Conservation (phyloP, 257 asterid genomes). For the Paulownia fortunei region DNA sequence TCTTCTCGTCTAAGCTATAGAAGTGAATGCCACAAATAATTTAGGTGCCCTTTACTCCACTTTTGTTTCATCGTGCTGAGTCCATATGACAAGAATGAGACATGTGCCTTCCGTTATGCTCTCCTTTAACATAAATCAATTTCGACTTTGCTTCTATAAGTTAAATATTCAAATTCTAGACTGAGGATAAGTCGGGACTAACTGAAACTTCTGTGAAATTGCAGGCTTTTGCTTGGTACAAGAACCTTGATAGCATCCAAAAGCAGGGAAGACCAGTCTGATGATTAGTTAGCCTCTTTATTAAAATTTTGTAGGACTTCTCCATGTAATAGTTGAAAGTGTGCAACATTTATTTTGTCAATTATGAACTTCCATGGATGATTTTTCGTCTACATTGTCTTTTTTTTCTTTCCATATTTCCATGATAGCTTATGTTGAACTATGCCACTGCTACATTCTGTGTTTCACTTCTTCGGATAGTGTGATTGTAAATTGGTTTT, state of each 20-base stretch:
- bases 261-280: slow-evolving; percentile 32
- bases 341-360: slow-evolving; percentile 7
- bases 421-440: background rate
- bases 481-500: background rate
- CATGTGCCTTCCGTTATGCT: background rate
- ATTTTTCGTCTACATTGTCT: background rate
- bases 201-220: slow-evolving; percentile 9
- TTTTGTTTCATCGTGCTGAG: background rate
- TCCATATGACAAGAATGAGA: background rate
- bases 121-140: background rate
- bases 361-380: slow-evolving; percentile 10
- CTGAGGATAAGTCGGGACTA: background rate
- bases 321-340: slow-evolving; percentile 29
- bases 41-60: background rate
- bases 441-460: background rate
- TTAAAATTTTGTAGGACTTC: slow-evolving; percentile 33
- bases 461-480: background rate
- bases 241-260: slow-evolving; percentile 12
- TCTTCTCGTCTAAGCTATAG: background rate
- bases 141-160: background rate
- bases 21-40: background rate
- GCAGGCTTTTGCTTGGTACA: slow-evolving; percentile 35
- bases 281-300: slow-evolving; percentile 32
- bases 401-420: background rate
- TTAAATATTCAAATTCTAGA: background rate